Evolutionary conservation across 164 flowering plant species (phyloP).

Genomic region (Vitis rupestris): DNA sequence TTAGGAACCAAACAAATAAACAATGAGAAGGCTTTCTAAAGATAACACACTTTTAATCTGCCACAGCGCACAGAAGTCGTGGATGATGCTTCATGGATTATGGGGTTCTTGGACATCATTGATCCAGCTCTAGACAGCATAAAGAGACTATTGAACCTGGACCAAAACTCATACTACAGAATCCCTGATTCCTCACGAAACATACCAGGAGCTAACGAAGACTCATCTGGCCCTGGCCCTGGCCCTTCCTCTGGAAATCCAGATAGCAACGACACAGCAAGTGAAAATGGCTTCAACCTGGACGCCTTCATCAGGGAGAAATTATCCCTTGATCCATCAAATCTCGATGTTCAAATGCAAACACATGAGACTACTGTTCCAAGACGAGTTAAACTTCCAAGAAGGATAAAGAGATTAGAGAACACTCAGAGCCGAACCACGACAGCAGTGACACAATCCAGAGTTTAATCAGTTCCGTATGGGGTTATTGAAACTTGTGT

Average conservation of each 20-base stretch:
- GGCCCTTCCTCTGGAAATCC: not conserved
- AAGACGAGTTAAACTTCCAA: constrained; percentile 18
- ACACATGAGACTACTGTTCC: constrained; percentile 1
- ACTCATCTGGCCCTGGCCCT: constrained; percentile 8
- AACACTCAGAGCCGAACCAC: constrained; percentile 6
- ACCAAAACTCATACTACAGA: constrained; percentile 26
- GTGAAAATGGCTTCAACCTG: constrained; percentile 46
- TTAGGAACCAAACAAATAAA: too few relatives aligned
- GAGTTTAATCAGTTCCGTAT: not conserved
- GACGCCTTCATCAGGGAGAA: constrained; percentile 60
- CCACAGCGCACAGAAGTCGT: constrained; percentile 91
- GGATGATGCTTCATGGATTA: constrained; percentile 94
- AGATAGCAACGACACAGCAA: constrained; percentile 7
- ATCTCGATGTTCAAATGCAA: constrained; percentile 53
- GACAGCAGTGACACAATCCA: not conserved
- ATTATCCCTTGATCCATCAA: constrained; percentile 56
- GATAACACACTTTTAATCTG: not conserved
- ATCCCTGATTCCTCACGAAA: constrained; percentile 18
- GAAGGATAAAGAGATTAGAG: constrained; percentile 31
- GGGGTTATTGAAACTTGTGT: too few relatives aligned
- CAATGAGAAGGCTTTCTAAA: too few relatives aligned
- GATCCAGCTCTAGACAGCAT: constrained; percentile 88
- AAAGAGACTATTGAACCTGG: constrained; percentile 69
- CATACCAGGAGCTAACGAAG: constrained; percentile 17
- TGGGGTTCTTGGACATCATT: constrained; percentile 74